These are phyloP conservation scores for Quercus phellos DNA, from an alignment of 331 rosid genomes.

Conservation along the genomic window DNA sequence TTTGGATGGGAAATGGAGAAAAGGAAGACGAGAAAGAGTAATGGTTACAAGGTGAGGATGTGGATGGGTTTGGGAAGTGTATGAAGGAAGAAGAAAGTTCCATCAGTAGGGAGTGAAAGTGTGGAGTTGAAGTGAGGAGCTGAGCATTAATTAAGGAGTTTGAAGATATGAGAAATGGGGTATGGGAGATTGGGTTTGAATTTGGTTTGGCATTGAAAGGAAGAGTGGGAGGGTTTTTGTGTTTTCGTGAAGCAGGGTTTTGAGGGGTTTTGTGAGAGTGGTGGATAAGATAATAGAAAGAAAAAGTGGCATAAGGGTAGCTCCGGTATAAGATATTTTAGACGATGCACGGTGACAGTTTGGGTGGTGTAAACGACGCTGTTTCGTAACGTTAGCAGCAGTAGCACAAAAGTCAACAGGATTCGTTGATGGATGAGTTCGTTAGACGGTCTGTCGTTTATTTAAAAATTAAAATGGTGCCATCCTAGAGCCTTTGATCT, in stretches of 20 bases:
- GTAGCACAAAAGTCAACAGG: no score
- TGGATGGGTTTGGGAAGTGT: constrained; percentile 35
- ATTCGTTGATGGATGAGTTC: no score
- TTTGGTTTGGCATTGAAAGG: constrained; percentile 24
- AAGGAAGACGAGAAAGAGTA: constrained; percentile 60
- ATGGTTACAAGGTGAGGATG: constrained; percentile 24
- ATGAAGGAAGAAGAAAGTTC: constrained; percentile 70
- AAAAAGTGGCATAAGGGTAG: constrained; percentile 1
- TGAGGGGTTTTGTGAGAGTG: constrained; percentile 11
- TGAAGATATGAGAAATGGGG: not conserved
- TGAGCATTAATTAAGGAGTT: constrained; percentile 11
- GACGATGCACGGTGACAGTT: no score
- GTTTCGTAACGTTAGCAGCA: not conserved
- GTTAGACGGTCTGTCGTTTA: no score
- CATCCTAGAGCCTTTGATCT: no score
- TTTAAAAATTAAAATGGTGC: no score
- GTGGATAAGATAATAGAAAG: constrained; percentile 38
- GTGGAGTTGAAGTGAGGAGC: not conserved
- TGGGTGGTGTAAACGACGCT: not conserved
- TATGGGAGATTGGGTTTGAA: constrained; percentile 1
- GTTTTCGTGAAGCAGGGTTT: constrained; percentile 32
- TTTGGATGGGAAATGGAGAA: constrained; percentile 41
- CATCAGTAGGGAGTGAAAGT: constrained; percentile 34
- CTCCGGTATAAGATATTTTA: not conserved
- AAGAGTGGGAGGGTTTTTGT: constrained; percentile 11